Conservation (phyloP, 1,284 basidiomycete species). For the Trametes pubescens region DNA sequence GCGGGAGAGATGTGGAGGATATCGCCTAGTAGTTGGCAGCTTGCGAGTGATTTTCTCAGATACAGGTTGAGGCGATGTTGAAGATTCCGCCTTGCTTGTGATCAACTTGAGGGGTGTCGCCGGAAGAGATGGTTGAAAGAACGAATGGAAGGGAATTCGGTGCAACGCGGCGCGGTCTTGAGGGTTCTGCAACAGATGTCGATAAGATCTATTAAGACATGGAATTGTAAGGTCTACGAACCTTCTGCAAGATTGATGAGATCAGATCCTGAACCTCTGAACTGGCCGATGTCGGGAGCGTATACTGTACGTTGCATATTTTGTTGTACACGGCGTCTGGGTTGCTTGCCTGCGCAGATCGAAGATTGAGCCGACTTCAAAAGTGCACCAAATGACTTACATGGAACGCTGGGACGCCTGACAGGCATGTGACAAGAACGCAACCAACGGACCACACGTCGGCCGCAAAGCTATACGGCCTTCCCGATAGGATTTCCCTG, state of each 20-base stretch:
- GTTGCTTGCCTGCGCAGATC: conserved; percentile 18
- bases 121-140: conserved; percentile 33
- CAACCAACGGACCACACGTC: conserved; percentile 44
- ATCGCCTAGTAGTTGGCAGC: neutral
- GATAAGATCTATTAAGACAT: neutral
- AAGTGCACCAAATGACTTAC: conserved; percentile 18
- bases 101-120: neutral
- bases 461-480: conserved; percentile 35
- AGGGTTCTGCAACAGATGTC: conserved; percentile 21
- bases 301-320: conserved; percentile 28
- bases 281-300: conserved; percentile 19
- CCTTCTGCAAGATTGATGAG: conserved; percentile 34
- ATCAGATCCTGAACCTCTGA: conserved; percentile 35
- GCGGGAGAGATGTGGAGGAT: conserved; percentile 21
- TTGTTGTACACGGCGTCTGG: conserved; percentile 31
- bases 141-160: conserved; percentile 35
- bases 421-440: conserved; percentile 37
- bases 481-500: conserved; percentile 37
- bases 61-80: neutral
- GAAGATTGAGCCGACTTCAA: neutral
- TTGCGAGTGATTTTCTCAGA: neutral
- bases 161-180: conserved; percentile 35
- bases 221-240: conserved; percentile 5
- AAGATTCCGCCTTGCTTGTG: no score
- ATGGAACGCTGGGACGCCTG: conserved; percentile 33